Base-by-base conservation (phyloP, 352 stramenopile genomes). In the Globisporangium lucens region DNA sequence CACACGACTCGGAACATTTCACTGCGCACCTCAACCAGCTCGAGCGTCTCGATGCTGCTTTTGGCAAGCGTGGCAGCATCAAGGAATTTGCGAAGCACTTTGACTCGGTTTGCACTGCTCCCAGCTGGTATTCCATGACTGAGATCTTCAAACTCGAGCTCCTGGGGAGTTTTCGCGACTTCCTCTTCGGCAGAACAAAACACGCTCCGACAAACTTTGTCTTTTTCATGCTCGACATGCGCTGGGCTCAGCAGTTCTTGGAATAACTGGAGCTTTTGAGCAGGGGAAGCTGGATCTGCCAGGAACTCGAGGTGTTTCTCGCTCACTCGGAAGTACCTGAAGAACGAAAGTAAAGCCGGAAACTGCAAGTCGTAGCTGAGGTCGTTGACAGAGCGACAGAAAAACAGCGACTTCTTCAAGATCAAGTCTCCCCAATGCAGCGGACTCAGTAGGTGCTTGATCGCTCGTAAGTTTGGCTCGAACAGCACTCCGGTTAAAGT, bases 161-260 rank as follows among this genome's bases (percentile, higher is more conserved):
- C 78, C 57, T 88, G 82, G 6, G 72, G 57, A 1, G 77, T 83
- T 57, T 91, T 91, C 12, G 59, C 66, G 15, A 76, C 47, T 59
- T 89, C 83, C 12, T 78, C 70, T 47, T 82, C 72, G 13, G 89
- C 53, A 9, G 81, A 91, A 55, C 83, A 91, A n/a, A 87, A 71
- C 2, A 91, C 60, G 41, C 81, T 89, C 24, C 65, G 67, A 55
- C 83, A 91, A 2, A 56, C 51, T 22, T 66, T 71, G 41, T 85
- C 81, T 43, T 77, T 77, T n/a, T 72, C 63, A 49, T 89, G 80
- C 56, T 86, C 76, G 3, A 8, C 15, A 52, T 89, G 81, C 6
- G 67, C 61, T 36, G 72, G 71, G 29, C 69, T 71, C 4, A 84
- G 9, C 56, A 87, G 78, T 15, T 76, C 74, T 5, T 56, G 61